A percentile compares a stretch with the other conserved stretches of the same genome.
Conservation (phyloP, 73 alveolate genomes). For the Paramecium primaurelia region DNA sequence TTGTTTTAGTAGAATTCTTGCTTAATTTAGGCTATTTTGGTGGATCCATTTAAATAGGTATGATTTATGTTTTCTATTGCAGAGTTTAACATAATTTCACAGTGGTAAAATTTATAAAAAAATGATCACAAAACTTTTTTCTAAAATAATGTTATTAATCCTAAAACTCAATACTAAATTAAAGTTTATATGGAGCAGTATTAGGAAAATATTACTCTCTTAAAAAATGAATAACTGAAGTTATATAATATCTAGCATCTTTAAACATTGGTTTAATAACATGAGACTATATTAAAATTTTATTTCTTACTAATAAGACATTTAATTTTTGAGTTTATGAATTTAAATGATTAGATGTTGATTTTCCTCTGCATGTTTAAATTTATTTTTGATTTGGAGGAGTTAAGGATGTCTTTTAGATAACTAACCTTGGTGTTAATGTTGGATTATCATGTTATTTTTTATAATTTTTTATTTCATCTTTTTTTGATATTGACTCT, state of each 20-base stretch:
- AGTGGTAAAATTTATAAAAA: background rate
- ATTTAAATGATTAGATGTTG: background rate
- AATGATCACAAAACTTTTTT: background rate
- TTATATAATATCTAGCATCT: background rate
- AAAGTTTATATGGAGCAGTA: background rate
- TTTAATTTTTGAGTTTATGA: background rate
- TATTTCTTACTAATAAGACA: background rate
- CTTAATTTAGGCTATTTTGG: background rate
- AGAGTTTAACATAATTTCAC: background rate
- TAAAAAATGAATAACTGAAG: background rate
- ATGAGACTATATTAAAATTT: background rate
- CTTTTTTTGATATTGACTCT: background rate
- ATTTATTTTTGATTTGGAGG: background rate
- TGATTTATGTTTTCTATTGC: background rate
- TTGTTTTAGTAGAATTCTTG: constrained; percentile 1
- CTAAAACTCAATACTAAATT: background rate
- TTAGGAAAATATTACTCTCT: background rate
- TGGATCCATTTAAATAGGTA: background rate
- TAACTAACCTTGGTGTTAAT: background rate
- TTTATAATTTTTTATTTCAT: background rate
- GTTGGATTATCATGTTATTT: background rate
- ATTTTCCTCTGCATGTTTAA: background rate
- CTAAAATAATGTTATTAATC: background rate
- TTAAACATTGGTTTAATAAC: background rate
- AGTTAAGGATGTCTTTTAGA: background rate